Percentiles rank a stretch among this genome's conserved stretches.
phyloP scores from a whole-genome alignment of 140 eudicot genomes.

The Bidens hawaiensis region DNA sequence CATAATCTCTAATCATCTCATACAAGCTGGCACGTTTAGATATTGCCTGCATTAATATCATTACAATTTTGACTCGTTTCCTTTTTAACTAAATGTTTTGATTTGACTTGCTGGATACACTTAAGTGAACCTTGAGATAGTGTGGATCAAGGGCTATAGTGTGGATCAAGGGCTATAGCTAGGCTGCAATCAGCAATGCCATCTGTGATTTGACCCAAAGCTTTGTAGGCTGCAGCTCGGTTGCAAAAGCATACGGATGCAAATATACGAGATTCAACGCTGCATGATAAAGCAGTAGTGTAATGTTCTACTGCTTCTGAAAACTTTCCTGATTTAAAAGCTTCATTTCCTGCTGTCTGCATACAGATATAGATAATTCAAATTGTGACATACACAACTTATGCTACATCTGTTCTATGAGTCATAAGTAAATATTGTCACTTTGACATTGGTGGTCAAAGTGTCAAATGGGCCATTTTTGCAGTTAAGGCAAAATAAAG shows the following conservation, averaged over 20 bases:
- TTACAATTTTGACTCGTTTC: background rate
- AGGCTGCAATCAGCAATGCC: conserved; percentile 95
- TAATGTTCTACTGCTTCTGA: conserved; percentile 87
- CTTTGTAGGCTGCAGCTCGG: conserved; percentile 89
- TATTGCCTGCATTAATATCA: conserved; percentile 49
- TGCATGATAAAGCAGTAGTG: conserved; percentile 77
- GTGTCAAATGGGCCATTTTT: background rate
- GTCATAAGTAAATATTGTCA: background rate
- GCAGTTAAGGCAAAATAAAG: background rate
- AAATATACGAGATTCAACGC: conserved; percentile 74
- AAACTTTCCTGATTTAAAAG: conserved; percentile 76
- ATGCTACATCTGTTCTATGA: background rate
- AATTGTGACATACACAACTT: background rate
- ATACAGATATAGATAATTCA: conserved; percentile 12
- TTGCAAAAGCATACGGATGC: conserved; percentile 86
- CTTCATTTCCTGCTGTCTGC: conserved; percentile 93
- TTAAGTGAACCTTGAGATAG: conserved; percentile 60
- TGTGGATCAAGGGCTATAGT: conserved; percentile 85
- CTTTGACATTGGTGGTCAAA: background rate
- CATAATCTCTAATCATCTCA: conserved; percentile 90
- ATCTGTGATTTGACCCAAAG: conserved; percentile 72
- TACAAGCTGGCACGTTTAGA: conserved; percentile 75
- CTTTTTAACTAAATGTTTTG: background rate
- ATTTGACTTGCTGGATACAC: background rate
- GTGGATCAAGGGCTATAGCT: conserved; percentile 90